Conservation (phyloP, 257 asterid species). For the Solanum chiquidenum region DNA sequence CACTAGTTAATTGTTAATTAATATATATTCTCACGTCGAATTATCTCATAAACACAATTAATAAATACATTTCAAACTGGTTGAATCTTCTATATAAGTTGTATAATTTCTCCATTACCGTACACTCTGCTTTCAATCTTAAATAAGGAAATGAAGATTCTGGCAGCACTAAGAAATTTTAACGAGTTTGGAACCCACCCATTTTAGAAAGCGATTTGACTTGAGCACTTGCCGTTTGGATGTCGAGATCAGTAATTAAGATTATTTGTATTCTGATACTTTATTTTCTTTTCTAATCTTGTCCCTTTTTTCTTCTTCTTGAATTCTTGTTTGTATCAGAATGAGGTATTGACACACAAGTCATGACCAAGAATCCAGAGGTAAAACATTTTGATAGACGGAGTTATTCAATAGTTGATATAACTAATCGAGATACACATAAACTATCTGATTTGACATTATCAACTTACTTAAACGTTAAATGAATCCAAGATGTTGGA, state of each 20-base stretch:
- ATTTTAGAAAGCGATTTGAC: constrained; percentile 1
- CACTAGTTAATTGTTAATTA: background rate
- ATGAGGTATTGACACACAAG: background rate
- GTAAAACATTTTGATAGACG: background rate
- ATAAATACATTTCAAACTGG: background rate
- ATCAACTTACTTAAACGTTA: background rate
- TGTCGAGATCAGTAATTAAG: background rate
- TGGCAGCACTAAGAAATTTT: background rate
- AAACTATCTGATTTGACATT: background rate
- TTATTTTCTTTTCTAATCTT: background rate
- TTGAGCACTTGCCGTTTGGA: background rate
- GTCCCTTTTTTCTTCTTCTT: background rate
- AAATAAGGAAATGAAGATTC: background rate
- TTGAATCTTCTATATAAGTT: background rate
- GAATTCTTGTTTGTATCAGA: background rate
- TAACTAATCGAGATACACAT: background rate
- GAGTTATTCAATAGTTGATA: background rate
- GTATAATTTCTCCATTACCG: background rate
- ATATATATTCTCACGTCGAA: background rate
- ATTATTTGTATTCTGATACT: background rate
- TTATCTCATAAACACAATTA: too few relatives aligned
- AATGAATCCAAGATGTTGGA: background rate
- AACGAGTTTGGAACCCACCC: background rate
- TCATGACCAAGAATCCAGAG: background rate
- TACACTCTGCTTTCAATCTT: background rate